Evolutionary conservation across 139 green algal genomes (phyloP).

Genomic region (Chlamydomonas sphaeroides): DNA sequence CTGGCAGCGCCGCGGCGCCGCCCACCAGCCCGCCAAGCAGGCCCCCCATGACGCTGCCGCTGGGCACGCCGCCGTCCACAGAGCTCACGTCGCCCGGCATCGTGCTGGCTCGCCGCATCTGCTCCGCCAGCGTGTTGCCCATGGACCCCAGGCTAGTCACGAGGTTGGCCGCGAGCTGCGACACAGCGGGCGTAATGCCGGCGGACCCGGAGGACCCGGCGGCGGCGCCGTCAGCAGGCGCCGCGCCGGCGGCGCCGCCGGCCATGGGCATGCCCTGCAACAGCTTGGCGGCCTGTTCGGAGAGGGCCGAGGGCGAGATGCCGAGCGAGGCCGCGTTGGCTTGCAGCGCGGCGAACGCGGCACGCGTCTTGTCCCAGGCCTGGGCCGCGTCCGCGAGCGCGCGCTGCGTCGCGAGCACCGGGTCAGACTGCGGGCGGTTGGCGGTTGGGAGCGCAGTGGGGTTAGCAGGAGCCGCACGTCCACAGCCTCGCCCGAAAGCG

Average conservation of each 20-base stretch:
- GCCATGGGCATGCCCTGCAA: background rate
- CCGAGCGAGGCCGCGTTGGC: conserved; percentile 6
- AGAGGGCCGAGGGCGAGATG: background rate
- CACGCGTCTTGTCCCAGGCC: conserved; percentile 1
- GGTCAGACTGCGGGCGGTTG: background rate
- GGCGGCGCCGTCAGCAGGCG: background rate
- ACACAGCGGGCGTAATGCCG: background rate
- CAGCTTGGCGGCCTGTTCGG: background rate
- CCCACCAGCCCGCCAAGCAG: conserved; percentile 28
- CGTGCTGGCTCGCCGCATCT: conserved; percentile 4
- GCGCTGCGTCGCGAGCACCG: background rate
- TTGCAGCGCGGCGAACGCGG: conserved; percentile 20
- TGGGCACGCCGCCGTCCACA: background rate
- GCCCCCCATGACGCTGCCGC: background rate
- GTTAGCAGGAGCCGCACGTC: no score
- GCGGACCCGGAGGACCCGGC: background rate
- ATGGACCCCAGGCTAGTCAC: background rate
- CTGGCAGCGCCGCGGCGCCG: background rate
- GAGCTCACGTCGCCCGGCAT: no score
- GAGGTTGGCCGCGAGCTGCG: background rate
- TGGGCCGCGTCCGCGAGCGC: background rate
- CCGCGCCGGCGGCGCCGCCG: no score
- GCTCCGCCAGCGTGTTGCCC: background rate
- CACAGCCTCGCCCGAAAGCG: no score
- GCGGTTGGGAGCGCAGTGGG: background rate